phyloP scores from a whole-genome alignment of 164 flowering plant genomes.

The Sedum album region DNA sequence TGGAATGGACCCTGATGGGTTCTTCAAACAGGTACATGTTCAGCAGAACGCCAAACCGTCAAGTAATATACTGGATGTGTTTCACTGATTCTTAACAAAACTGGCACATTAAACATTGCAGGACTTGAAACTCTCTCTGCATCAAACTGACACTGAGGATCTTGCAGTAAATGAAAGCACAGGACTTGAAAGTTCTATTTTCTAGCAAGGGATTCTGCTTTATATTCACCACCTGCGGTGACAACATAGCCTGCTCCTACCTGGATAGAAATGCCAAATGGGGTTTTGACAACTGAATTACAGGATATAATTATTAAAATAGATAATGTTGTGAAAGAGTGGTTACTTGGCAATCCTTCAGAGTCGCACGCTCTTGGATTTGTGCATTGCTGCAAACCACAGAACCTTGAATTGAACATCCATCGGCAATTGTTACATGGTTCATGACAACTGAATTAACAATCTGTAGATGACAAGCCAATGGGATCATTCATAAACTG shows the following conservation, averaged over 20 bases:
- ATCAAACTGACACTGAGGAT: background rate
- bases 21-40: background rate
- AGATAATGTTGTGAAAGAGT: slow-evolving; percentile 12
- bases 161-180: background rate
- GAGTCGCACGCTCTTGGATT: slow-evolving; percentile 70
- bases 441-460: slow-evolving; percentile 88
- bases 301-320: background rate
- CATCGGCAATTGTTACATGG: slow-evolving; percentile 82
- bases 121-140: background rate
- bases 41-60: background rate
- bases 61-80: background rate
- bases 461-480: slow-evolving; percentile 32
- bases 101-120: background rate
- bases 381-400: slow-evolving; percentile 88
- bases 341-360: slow-evolving; percentile 78
- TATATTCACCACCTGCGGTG: slow-evolving; percentile 56
- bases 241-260: slow-evolving; percentile 86
- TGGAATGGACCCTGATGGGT: background rate
- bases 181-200: slow-evolving; percentile 16
- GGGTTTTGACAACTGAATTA: background rate
- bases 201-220: slow-evolving; percentile 70
- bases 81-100: background rate
- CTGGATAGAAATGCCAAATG: slow-evolving; percentile 23
- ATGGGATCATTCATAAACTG: background rate
- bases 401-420: slow-evolving; percentile 84